These are phyloP conservation scores for Pythium brachiatum DNA, from an alignment of 352 stramenopile genomes.

Conservation along the genomic window DNA sequence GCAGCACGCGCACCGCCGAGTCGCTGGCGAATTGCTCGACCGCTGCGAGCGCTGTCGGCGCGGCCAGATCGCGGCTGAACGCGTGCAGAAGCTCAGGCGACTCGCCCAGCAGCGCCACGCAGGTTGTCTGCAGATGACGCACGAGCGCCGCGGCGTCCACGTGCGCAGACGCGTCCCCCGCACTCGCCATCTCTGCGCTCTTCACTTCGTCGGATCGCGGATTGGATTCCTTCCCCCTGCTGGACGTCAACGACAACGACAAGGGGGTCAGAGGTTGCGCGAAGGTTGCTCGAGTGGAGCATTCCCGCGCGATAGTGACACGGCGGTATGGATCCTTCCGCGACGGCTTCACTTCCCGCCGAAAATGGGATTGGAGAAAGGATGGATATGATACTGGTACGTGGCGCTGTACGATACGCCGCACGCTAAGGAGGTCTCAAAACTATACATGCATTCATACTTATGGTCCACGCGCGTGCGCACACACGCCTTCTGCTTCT, in stretches of 20 bases:
- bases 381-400: no score
- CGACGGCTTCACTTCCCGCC: not conserved
- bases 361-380: not conserved
- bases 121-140: constrained; percentile 63
- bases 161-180: constrained; percentile 30
- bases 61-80: constrained; percentile 48
- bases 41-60: constrained; percentile 29
- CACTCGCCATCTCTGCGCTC: constrained; percentile 26
- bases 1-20: constrained; percentile 56
- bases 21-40: constrained; percentile 76
- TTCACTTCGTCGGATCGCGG: constrained; percentile 21
- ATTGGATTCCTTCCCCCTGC: constrained; percentile 3
- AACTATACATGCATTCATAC: constrained; percentile 15
- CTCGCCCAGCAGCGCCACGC: constrained; percentile 65
- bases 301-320: constrained; percentile 17
- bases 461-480: constrained; percentile 10
- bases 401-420: no score
- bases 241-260: not conserved
- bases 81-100: constrained; percentile 35
- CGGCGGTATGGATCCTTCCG: not conserved
- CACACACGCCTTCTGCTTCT: not conserved
- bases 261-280: constrained; percentile 11
- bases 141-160: constrained; percentile 46
- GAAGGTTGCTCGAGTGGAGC: constrained; percentile 23
- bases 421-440: not conserved